Evolutionary conservation across 768 basidiomycete species (phyloP), one percentile per base, ranked within the genome.

Genomic region (Termitomyces sp.): DNA sequence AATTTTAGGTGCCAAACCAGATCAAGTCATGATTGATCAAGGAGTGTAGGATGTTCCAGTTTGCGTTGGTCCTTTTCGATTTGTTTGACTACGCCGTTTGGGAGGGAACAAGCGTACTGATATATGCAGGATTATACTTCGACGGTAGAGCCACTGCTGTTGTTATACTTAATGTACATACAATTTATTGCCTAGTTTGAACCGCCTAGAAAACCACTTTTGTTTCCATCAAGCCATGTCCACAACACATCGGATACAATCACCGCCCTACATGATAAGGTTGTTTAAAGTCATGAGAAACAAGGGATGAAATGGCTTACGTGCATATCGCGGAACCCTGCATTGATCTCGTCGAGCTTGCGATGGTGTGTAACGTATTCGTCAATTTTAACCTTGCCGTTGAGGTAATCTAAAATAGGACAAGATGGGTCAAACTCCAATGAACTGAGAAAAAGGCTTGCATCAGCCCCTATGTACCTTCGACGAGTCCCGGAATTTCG

Each of bases 241-340:
- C 44, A 98, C 90, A 10, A 99, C 90, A 62, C 94, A 95, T 60
- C 96, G 89, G 67, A 99, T 97, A 70, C 94, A 97, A 49, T 90
- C 80, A 15, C 94, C 94, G 46, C 71, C 75, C 89, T 94, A 49
- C 0, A 62, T 19, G 37, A 67, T 21, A 33, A 55, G 50, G 33
- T 49, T 38, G 37, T 23, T 55, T 9, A 8, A 31, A 53, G 28
- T 45, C 49, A 23, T 41, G n/a, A 26, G 37, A n/a, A 43, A 17
- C 26, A 30, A 48, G 11, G 23, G 38, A 5, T 11, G 44, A 1
- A 14, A 38, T 38, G 21, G 82, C 94, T 72, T 73, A 94, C 92
- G 75, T 98, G 94, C 95, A 99, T 98, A 67, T 96, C 91, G 56
- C 88, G 77, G 79, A 99, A 98, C 21, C 92, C 93, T 49, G 85